Evolutionary conservation across 768 basidiomycete genomes (phyloP).

Genomic region (Pulveroboletus ravenelii): DNA sequence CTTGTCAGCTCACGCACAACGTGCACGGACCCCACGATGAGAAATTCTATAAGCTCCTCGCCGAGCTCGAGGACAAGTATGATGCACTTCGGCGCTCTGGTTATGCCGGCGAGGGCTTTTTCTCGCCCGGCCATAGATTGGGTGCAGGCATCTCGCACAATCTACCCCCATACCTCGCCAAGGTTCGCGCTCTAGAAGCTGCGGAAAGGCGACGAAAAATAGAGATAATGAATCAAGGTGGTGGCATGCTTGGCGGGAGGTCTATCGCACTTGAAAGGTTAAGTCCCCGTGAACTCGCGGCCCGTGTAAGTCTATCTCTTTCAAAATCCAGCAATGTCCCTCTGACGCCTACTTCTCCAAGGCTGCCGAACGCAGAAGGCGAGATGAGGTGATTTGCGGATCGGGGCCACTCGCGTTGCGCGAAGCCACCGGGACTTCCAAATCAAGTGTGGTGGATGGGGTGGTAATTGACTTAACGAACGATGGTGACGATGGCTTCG

Average conservation of each 20-base stretch:
- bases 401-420: constrained; percentile 50
- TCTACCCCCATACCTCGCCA: constrained; percentile 60
- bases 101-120: constrained; percentile 90
- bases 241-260: constrained; percentile 62
- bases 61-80: constrained; percentile 78
- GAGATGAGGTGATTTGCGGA: constrained; percentile 73
- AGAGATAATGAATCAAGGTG: constrained; percentile 42
- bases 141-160: constrained; percentile 67
- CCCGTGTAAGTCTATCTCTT: constrained; percentile 43
- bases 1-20: constrained; percentile 74
- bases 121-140: constrained; percentile 63
- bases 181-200: constrained; percentile 66
- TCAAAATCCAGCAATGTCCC: neutral
- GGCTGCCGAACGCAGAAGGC: constrained; percentile 80
- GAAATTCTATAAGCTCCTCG: constrained; percentile 69
- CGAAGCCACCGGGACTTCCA: constrained; percentile 67
- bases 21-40: constrained; percentile 89
- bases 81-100: constrained; percentile 73
- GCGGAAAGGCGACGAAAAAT: constrained; percentile 67
- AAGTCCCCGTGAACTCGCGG: constrained; percentile 68
- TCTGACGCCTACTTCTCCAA: constrained; percentile 27
- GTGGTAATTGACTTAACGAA: constrained; percentile 54
- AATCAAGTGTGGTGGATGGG: constrained; percentile 56
- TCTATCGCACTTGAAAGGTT: constrained; percentile 36
- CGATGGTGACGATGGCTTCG: constrained; percentile 15